Percentiles rank a stretch among this genome's conserved stretches.
Evolutionary conservation across 371 early-diverging fungal genomes (phyloP).

Genomic region (Gilbertella persicaria): DNA sequence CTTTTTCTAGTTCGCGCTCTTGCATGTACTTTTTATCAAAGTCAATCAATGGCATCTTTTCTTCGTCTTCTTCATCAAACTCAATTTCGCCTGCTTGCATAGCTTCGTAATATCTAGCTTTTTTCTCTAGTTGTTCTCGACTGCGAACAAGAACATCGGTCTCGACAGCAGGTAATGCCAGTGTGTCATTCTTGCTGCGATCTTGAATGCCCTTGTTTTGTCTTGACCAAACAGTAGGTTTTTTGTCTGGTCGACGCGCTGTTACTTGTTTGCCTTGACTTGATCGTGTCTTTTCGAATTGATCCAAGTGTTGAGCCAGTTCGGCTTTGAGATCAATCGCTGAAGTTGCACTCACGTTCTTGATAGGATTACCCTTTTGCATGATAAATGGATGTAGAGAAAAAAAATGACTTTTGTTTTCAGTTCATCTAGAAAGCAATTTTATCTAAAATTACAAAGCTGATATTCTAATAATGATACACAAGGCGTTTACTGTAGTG

Average conservation of each 20-base stretch:
- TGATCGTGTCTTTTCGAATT: slow-evolving; percentile 36
- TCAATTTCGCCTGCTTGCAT: slow-evolving; percentile 40
- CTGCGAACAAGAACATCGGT: slow-evolving; percentile 40
- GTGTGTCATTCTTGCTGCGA: slow-evolving; percentile 33
- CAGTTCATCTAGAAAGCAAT: no score
- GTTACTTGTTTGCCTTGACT: slow-evolving; percentile 32
- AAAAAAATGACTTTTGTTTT: no score
- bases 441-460: no score
- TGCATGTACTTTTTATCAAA: slow-evolving; percentile 49
- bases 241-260: slow-evolving; percentile 37
- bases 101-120: slow-evolving; percentile 65
- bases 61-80: slow-evolving; percentile 31
- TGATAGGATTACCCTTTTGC: slow-evolving; percentile 13
- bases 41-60: slow-evolving; percentile 47
- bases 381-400: background rate
- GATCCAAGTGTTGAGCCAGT: slow-evolving; percentile 40
- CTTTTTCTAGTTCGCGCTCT: slow-evolving; percentile 21
- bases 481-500: no score
- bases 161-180: slow-evolving; percentile 35
- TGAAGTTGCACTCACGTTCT: slow-evolving; percentile 35
- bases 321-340: slow-evolving; percentile 45
- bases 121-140: slow-evolving; percentile 64
- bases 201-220: slow-evolving; percentile 62
- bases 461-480: no score
- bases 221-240: slow-evolving; percentile 58